Percentiles rank a stretch among this genome's conserved stretches.
Conservation (phyloP, 208 protist species). For the Leishmania major region DNA sequence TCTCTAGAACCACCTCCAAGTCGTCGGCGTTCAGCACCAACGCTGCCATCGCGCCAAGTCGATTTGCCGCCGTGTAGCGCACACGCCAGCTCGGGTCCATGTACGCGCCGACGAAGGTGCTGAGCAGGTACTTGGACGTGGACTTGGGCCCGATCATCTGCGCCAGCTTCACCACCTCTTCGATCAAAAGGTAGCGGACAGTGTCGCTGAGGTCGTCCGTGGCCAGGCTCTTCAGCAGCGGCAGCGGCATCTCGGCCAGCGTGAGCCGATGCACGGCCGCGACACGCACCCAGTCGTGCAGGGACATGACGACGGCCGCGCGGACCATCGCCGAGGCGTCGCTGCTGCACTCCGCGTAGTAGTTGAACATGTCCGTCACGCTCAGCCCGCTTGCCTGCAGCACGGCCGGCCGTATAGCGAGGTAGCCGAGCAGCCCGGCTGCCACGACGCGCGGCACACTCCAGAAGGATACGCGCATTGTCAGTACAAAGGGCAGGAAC, state of each 20-base stretch:
- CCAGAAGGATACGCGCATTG: constrained; percentile 74
- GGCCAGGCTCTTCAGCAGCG: constrained; percentile 59
- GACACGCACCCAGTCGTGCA: constrained; percentile 71
- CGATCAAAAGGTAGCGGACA: constrained; percentile 63
- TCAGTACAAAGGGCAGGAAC: constrained; percentile 64
- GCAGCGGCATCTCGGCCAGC: constrained; percentile 64
- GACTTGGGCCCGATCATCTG: constrained; percentile 49
- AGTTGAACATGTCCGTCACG: constrained; percentile 66
- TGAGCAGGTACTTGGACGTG: constrained; percentile 57
- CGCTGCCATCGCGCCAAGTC: constrained; percentile 49
- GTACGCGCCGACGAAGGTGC: constrained; percentile 42
- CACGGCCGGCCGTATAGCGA: constrained; percentile 52
- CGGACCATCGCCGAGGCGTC: constrained; percentile 63
- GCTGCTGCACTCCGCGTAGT: constrained; percentile 58
- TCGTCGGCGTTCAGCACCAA: constrained; percentile 51
- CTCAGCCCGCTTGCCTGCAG: constrained; percentile 48
- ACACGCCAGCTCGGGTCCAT: constrained; percentile 81
- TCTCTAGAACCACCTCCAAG: constrained; percentile 46
- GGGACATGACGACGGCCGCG: constrained; percentile 44
- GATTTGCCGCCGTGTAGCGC: constrained; percentile 59
- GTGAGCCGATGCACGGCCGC: constrained; percentile 49
- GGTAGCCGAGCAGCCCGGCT: constrained; percentile 51
- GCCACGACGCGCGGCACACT: constrained; percentile 66
- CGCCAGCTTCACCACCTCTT: constrained; percentile 54
- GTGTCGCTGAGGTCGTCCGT: constrained; percentile 73